These are phyloP conservation scores for Austroboletus niveus DNA, from an alignment of 1,284 basidiomycete genomes.

Conservation along the genomic window DNA sequence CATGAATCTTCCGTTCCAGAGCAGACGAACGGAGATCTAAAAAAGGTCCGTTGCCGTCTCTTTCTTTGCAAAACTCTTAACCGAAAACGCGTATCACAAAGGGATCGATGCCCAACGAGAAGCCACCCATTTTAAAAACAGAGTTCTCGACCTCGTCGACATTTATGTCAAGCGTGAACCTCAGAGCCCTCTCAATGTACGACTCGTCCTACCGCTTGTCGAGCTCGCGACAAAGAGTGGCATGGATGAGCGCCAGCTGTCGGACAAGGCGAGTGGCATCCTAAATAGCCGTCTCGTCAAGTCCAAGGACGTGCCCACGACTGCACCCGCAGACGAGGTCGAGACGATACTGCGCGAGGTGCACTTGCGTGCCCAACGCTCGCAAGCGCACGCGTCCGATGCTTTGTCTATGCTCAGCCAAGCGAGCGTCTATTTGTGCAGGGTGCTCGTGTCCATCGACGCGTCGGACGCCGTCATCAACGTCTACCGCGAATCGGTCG, in stretches of 20 bases:
- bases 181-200: constrained; percentile 62
- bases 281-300: constrained; percentile 75
- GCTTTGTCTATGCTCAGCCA: constrained; percentile 62
- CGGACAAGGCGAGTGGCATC: constrained; percentile 82
- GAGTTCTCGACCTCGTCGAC: constrained; percentile 90
- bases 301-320: constrained; percentile 62
- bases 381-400: constrained; percentile 52
- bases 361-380: constrained; percentile 73
- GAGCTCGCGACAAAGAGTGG: constrained; percentile 67
- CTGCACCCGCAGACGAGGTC: constrained; percentile 33
- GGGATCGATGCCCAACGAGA: constrained; percentile 72
- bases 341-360: constrained; percentile 59
- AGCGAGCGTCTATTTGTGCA: constrained; percentile 73
- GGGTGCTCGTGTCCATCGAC: constrained; percentile 49
- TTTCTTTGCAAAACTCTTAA: not conserved
- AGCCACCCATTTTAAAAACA: constrained; percentile 92
- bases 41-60: constrained; percentile 50
- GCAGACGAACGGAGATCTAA: constrained; percentile 58
- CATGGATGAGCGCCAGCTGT: constrained; percentile 79
- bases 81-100: constrained; percentile 23
- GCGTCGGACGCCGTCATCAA: constrained; percentile 46
- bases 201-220: constrained; percentile 74
- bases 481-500: constrained; percentile 67
- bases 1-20: constrained; percentile 80
- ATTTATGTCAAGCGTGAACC: constrained; percentile 78